Conservation (phyloP, 2,329 filamentous ascomycete genomes). For the Fusarium compactum region DNA sequence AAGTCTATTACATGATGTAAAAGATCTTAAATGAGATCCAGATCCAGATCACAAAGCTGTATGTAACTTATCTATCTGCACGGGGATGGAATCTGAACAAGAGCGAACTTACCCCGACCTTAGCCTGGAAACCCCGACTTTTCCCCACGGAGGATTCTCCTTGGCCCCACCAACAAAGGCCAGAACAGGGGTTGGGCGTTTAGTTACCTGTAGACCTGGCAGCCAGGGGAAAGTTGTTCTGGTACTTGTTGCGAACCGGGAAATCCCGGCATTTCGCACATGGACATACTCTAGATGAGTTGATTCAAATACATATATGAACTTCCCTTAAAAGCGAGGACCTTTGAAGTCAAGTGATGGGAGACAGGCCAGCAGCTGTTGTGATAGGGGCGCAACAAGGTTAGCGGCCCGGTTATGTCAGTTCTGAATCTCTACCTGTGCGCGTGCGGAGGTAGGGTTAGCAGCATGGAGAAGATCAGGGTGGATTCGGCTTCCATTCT, state of each 20-base stretch:
- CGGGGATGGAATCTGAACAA: constrained; percentile 9
- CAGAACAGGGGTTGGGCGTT: constrained; percentile 23
- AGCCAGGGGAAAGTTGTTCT: constrained; percentile 14
- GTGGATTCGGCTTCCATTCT: constrained; percentile 15
- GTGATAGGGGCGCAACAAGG: constrained; percentile 35
- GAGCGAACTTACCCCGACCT: constrained; percentile 30
- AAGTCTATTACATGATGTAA: neutral
- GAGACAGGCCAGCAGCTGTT: constrained; percentile 4
- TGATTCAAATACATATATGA: constrained; percentile 10
- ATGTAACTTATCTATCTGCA: neutral
- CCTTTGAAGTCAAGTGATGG: neutral
- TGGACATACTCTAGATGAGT: constrained; percentile 2
- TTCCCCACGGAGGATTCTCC: constrained; percentile 35
- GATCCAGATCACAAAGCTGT: constrained; percentile 11
- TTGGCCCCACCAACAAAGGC: constrained; percentile 5
- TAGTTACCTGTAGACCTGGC: constrained; percentile 2
- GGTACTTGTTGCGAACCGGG: constrained; percentile 19
- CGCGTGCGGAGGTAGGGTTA: constrained; percentile 10
- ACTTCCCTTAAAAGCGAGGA: constrained; percentile 9
- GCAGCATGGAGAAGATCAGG: neutral
- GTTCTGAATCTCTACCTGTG: constrained; percentile 15
- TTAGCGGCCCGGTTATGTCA: constrained; percentile 7
- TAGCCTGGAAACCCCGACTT: constrained; percentile 39
- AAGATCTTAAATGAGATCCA: constrained; percentile 10
- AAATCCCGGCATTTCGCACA: constrained; percentile 27